Conservation (phyloP, 352 stramenopile genomes). For the Phytophthora rubi region DNA sequence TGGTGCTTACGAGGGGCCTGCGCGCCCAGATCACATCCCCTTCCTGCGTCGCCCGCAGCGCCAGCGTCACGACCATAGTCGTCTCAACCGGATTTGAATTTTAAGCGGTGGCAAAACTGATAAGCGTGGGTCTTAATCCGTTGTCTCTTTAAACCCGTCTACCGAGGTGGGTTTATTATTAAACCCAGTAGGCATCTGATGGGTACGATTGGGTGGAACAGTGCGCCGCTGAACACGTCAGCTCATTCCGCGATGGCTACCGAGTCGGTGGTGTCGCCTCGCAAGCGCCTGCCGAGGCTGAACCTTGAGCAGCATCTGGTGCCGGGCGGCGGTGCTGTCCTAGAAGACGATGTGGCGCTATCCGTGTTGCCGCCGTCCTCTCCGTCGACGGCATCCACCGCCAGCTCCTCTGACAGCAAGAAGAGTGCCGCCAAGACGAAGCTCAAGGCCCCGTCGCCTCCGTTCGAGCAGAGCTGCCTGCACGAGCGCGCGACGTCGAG, state of each 20-base stretch:
- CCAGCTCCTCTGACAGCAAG: slow-evolving; percentile 24
- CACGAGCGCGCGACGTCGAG: slow-evolving; percentile 24
- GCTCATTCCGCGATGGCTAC: slow-evolving; percentile 5
- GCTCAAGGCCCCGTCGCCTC: slow-evolving; percentile 20
- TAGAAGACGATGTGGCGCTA: slow-evolving; percentile 12
- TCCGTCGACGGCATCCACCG: slow-evolving; percentile 32
- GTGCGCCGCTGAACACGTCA: background rate
- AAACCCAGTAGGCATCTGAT: too few species aligned
- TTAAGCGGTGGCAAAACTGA: background rate
- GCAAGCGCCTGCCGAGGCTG: slow-evolving; percentile 41
- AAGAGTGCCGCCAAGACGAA: slow-evolving; percentile 6
- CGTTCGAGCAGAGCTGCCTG: slow-evolving; percentile 13
- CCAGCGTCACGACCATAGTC: slow-evolving; percentile 69
- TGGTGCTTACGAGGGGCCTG: slow-evolving; percentile 68
- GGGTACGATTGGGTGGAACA: too few species aligned
- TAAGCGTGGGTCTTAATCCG: too few species aligned
- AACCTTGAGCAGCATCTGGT: background rate
- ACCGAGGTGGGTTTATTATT: too few species aligned
- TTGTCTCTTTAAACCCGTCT: too few species aligned
- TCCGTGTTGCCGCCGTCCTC: slow-evolving; percentile 19
- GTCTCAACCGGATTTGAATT: background rate
- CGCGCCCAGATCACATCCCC: slow-evolving; percentile 76
- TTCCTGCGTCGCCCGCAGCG: slow-evolving; percentile 69
- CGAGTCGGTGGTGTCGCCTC: slow-evolving; percentile 25
- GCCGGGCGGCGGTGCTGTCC: background rate